These are phyloP conservation scores for Cutaneotrichosporon spelunceum DNA, from an alignment of 1,284 basidiomycete species.

Conservation along the genomic window DNA sequence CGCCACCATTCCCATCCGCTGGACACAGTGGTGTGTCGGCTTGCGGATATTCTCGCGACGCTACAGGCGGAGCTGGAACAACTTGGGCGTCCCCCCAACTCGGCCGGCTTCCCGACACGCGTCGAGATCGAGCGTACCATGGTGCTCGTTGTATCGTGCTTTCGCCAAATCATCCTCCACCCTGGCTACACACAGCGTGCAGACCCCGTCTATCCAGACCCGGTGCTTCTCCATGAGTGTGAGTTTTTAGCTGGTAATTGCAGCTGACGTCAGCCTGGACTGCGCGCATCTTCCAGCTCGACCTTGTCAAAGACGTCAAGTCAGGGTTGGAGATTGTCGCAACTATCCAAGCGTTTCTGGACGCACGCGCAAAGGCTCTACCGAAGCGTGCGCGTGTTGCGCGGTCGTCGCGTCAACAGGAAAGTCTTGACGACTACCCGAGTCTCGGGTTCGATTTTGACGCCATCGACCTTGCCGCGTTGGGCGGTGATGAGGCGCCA, in stretches of 20 bases:
- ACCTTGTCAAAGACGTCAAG: conserved; percentile 55
- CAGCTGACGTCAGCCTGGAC: conserved; percentile 59
- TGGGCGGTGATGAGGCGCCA: conserved; percentile 35
- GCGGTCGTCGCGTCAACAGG: conserved; percentile 49
- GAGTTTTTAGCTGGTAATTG: conserved; percentile 39
- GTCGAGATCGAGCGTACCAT: conserved; percentile 47
- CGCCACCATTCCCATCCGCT: conserved; percentile 61
- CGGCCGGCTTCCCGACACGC: conserved; percentile 26
- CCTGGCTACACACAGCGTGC: conserved; percentile 13
- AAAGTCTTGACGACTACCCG: conserved; percentile 67
- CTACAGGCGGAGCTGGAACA: conserved; percentile 61
- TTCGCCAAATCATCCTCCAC: conserved; percentile 59
- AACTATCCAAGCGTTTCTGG: conserved; percentile 64
- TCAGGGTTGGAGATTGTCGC: conserved; percentile 61
- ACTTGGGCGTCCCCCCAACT: conserved; percentile 19
- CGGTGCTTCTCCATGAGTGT: conserved; percentile 61
- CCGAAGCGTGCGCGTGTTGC: conserved; percentile 55
- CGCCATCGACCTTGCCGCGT: conserved; percentile 32
- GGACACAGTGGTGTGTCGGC: conserved; percentile 62
- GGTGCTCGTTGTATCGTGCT: conserved; percentile 61
- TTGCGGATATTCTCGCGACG: conserved; percentile 61
- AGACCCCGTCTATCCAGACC: conserved; percentile 62
- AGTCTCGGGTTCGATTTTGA: conserved; percentile 48
- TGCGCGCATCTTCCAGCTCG: conserved; percentile 59
- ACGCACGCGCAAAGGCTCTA: conserved; percentile 59